phyloP scores from a whole-genome alignment of 202 grass and related monocot species.

The Zizania palustris region DNA sequence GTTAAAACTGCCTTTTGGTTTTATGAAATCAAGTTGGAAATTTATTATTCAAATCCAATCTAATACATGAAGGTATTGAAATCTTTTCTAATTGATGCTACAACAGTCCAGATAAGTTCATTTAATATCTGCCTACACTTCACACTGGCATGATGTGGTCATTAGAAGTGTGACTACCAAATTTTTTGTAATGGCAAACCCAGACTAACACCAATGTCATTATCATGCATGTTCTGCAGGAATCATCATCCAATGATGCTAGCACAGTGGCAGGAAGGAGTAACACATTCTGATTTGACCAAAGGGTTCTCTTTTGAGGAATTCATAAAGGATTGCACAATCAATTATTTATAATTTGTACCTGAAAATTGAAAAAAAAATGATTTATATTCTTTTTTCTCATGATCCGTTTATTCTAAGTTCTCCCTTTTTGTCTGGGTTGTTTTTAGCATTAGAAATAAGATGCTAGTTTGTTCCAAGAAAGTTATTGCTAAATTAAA shows the following conservation, averaged over 20 bases:
- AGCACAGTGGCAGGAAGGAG: constrained; percentile 88
- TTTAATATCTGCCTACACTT: constrained; percentile 1
- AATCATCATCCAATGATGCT: constrained; percentile 88
- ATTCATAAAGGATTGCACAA: constrained; percentile 68
- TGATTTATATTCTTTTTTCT: background rate
- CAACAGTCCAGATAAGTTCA: background rate
- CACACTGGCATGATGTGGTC: background rate
- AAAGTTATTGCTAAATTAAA: background rate
- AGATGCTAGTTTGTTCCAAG: background rate
- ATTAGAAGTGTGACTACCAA: background rate
- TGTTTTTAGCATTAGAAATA: constrained; percentile 16
- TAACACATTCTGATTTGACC: constrained; percentile 74
- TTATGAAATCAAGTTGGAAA: background rate
- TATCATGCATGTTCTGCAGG: constrained; percentile 48
- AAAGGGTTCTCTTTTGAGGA: constrained; percentile 79
- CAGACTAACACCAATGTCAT: background rate
- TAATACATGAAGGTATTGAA: background rate
- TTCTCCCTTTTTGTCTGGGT: background rate
- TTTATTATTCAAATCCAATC: background rate
- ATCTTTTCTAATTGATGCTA: constrained; percentile 6
- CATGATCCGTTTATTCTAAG: background rate
- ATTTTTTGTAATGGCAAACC: background rate
- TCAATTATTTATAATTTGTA: background rate
- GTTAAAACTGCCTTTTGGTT: background rate
- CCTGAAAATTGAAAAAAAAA: constrained; percentile 10